phyloP scores from a whole-genome alignment of 1,139 yeast genomes.

The Yarrowia galli region DNA sequence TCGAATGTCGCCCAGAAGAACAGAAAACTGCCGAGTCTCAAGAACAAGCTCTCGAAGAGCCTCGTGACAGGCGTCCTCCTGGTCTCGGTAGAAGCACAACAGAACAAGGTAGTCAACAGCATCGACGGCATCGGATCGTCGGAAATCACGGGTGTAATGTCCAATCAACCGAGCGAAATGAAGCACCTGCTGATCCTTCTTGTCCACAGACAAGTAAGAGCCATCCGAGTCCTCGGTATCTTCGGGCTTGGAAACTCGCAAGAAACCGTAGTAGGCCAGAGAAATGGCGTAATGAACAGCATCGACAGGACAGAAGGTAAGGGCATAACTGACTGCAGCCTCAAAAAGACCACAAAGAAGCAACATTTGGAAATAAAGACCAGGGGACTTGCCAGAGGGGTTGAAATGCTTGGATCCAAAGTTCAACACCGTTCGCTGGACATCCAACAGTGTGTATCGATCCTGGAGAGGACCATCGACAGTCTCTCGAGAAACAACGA shows the following conservation, averaged over 20 bases:
- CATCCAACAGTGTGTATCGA: conserved; percentile 71
- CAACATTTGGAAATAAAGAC: conserved; percentile 75
- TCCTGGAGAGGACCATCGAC: conserved; percentile 66
- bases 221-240: conserved; percentile 43
- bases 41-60: conserved; percentile 84
- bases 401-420: conserved; percentile 80
- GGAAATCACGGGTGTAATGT: conserved; percentile 74
- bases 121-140: conserved; percentile 83
- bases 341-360: conserved; percentile 83
- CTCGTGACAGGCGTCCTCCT: conserved; percentile 69
- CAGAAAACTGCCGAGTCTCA: conserved; percentile 83
- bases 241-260: conserved; percentile 55
- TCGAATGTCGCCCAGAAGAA: conserved; percentile 80
- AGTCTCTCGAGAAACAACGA: conserved; percentile 72
- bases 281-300: conserved; percentile 91
- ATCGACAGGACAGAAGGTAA: conserved; percentile 75
- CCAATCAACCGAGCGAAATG: conserved; percentile 54
- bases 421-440: conserved; percentile 73
- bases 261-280: conserved; percentile 74
- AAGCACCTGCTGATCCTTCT: conserved; percentile 46
- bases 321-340: conserved; percentile 75
- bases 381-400: conserved; percentile 66
- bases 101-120: conserved; percentile 87
- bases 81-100: conserved; percentile 62
- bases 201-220: conserved; percentile 42